Evolutionary conservation across 345 rosid genomes (phyloP), one percentile per base, ranked within the genome.

Genomic region (Pistacia atlantica): DNA sequence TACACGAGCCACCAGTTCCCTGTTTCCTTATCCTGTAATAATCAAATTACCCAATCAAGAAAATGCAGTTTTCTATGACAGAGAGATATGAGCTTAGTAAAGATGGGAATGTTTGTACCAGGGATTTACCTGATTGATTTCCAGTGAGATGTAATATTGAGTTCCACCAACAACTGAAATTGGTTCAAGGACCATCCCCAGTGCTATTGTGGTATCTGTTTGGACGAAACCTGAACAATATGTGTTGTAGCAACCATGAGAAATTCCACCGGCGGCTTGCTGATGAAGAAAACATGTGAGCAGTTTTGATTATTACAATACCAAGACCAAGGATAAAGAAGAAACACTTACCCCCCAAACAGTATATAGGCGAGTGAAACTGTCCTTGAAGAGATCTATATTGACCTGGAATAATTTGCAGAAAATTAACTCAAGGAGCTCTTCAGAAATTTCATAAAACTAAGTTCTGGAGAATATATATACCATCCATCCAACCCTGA

Each of bases 401-500:
- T 66, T 48, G 35, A 73, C 80, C 80, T 69, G 55, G 11, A 51
- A 63, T n/a, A 6, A 49, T 49, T 49, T 49, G 13, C 54, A 49
- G 54, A 11, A 49, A 49, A 49, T 49, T 9, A 10, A 49, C 54
- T 49, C 54, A 49, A 49, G 54, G 54, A 13, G 12, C 54, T 6
- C 54, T 49, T 3, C 54, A 13, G 54, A 49, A 49, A 2, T 49
- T 49, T 49, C 11, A 10, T 49, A 49, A 11, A 49, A 49, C 13
- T 9, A 49, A 49, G 54, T 49, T 49, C 13, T 8, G 37, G n/a
- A 51, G 11, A 16, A 20, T 64, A 2, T 2, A 31, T 31, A 31
- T 65, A 65, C 81, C 77, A 73, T 73, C 81, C 74, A 73, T 10
- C 81, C 77, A 38, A 71, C 71, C 31, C 66, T 64, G 55, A 72